These are phyloP conservation scores for Fusarium foetens DNA, from an alignment of 2,329 filamentous ascomycete genomes.

Conservation along the genomic window DNA sequence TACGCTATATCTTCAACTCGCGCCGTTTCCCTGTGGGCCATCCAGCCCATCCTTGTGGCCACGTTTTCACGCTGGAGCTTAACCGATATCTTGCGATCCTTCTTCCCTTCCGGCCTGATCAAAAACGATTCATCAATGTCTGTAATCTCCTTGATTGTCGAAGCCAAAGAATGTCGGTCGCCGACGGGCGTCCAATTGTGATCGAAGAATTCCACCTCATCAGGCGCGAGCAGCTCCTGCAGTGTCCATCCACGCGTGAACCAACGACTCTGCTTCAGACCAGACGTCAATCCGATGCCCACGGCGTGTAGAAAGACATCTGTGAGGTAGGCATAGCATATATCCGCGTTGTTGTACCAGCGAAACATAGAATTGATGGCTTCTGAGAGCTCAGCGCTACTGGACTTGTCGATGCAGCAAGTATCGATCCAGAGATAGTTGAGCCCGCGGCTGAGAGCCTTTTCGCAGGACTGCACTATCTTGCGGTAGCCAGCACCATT, in stretches of 20 bases:
- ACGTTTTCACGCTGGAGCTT: constrained; percentile 41
- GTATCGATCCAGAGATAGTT: constrained; percentile 43
- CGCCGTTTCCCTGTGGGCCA: constrained; percentile 45
- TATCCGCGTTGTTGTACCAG: constrained; percentile 38
- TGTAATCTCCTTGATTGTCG: constrained; percentile 39
- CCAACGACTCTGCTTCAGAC: constrained; percentile 40
- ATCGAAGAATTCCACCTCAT: constrained; percentile 43
- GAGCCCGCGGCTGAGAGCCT: constrained; percentile 36
- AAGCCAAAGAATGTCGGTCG: constrained; percentile 28
- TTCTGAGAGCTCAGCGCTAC: constrained; percentile 42
- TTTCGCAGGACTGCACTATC: constrained; percentile 38
- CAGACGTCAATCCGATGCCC: constrained; percentile 20
- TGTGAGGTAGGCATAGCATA: constrained; percentile 40
- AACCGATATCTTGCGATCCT: constrained; percentile 29
- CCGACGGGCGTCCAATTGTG: constrained; percentile 39
- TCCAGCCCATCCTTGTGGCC: constrained; percentile 51
- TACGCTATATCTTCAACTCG: constrained; percentile 49
- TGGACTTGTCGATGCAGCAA: constrained; percentile 44
- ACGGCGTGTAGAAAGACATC: constrained; percentile 33
- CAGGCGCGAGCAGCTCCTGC: constrained; percentile 41
- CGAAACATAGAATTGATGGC: constrained; percentile 44
- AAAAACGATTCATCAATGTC: constrained; percentile 39
- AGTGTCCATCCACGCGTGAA: constrained; percentile 43
- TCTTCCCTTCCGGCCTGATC: constrained; percentile 29
- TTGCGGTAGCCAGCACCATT: constrained; percentile 40